Percentiles rank a stretch among this genome's conserved stretches.
phyloP scores from a whole-genome alignment of 345 rosid species.

The Brassica rapa region DNA sequence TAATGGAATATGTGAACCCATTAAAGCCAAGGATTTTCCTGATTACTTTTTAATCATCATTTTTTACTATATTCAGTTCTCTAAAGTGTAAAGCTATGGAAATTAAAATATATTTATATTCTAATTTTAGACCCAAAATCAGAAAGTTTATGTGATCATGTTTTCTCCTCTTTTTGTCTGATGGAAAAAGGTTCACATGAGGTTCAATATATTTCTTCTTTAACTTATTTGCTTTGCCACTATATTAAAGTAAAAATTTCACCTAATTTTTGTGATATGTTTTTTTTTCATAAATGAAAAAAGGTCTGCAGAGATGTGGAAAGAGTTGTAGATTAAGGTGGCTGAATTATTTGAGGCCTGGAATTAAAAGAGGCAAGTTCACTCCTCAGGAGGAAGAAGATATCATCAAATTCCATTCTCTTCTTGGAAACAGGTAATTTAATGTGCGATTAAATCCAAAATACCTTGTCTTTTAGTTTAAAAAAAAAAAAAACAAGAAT shows the following conservation, averaged over 20 bases:
- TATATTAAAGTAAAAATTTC: not conserved
- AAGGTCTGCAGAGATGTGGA: conserved; percentile 41
- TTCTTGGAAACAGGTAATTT: conserved; percentile 24
- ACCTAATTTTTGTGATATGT: not conserved
- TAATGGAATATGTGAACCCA: too few species aligned
- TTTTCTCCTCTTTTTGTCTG: conserved; percentile 2
- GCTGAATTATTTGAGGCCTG: conserved; percentile 41
- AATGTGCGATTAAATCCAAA: not conserved
- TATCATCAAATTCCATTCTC: conserved; percentile 28
- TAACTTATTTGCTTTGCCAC: conserved; percentile 22
- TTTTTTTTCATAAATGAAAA: not conserved
- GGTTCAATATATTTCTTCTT: not conserved
- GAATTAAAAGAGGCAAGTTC: conserved; percentile 39
- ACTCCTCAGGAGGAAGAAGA: conserved; percentile 35
- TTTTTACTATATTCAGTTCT: conserved; percentile 25
- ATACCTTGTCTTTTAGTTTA: not conserved
- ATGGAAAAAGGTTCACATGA: not conserved
- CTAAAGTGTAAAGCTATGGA: conserved; percentile 3
- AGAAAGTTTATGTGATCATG: not conserved
- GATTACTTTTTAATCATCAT: conserved; percentile 43
- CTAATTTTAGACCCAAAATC: not conserved
- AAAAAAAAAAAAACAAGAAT: not conserved
- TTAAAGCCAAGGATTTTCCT: too few species aligned
- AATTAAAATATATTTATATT: not conserved
- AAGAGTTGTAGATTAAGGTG: conserved; percentile 41